Evolutionary conservation across 495 filamentous ascomycete genomes (phyloP), one percentile per base, ranked within the genome.

Genomic region (Achaetomiella virescens): DNA sequence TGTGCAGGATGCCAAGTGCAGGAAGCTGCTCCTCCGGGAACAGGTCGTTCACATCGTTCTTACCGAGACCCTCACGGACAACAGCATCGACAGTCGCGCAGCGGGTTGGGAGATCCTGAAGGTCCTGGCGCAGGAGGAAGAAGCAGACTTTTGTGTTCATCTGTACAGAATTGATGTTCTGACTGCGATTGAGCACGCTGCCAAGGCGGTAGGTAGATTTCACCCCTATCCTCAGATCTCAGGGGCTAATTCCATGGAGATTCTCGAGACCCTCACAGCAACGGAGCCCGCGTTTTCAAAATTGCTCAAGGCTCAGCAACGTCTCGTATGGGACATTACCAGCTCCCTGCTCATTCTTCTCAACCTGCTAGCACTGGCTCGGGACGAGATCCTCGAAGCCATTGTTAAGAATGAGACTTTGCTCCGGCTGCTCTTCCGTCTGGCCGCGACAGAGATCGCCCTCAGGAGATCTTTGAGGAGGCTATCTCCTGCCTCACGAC

Each of bases 61-160:
- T 55, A 82, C 77, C 44, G 79, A 84, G 67, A 81, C 78, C 27
- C 66, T 85, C 29, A 81, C 79, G 33, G 81, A 85, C 60, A 69
- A 72, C 46, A 79, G 70, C 58, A 65, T 81, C 44, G 78, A 84
- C 66, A 78, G 79, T 50, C 70, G 78, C 38, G 76, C 79, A 24
- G 77, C 80, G 21, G 82, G 81, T 5, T 85, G 83, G 83, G 73
- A 77, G 12, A 80, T 84, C 56, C 73, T 85, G 47, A 70, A 75
- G 55, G 77, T 80, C 25, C 73, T 85, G 41, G 77, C 75, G 11
- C 66, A 77, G 55, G 78, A 81, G 54, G 83, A 85, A 59, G 81
- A 83, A 52, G 69, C 72, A 7, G 81, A 82, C 54, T 83, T 85
- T 44, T 81, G 80, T 53, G 69, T 85, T n/a, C 80, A 84, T 52